phyloP scores from a whole-genome alignment of 768 basidiomycete genomes.

The Lanmaoa pseudosensibilis region DNA sequence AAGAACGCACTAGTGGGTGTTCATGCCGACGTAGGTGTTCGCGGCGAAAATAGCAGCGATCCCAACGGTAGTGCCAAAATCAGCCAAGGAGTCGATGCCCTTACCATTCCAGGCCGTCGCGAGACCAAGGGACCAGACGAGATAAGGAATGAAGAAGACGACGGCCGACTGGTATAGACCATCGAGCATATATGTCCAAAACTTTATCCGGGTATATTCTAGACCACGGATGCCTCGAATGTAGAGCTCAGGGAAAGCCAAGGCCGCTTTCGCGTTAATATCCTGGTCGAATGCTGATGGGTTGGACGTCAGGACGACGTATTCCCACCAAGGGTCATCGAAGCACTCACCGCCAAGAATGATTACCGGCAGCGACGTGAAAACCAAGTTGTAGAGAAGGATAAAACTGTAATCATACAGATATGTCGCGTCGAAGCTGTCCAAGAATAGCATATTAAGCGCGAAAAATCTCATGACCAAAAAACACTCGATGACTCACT shows the following conservation, averaged over 20 bases:
- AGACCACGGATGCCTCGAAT: conserved; percentile 89
- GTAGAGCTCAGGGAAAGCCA: conserved; percentile 96
- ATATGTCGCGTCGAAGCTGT: conserved; percentile 91
- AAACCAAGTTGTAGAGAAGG: conserved; percentile 85
- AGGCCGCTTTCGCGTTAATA: conserved; percentile 81
- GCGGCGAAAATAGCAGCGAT: conserved; percentile 86
- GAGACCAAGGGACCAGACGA: conserved; percentile 64
- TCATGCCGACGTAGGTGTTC: conserved; percentile 87
- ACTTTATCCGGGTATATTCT: conserved; percentile 88
- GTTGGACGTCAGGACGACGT: conserved; percentile 7
- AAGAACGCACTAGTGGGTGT: conserved; percentile 79
- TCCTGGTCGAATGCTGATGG: conserved; percentile 86
- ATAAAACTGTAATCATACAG: conserved; percentile 95
- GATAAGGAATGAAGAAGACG: conserved; percentile 84
- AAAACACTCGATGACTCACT: conserved; percentile 41
- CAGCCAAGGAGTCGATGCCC: conserved; percentile 75
- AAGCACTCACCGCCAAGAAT: conserved; percentile 72
- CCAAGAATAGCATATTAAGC: conserved; percentile 18
- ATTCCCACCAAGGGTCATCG: neutral
- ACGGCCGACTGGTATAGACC: conserved; percentile 90
- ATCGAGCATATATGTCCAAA: conserved; percentile 95
- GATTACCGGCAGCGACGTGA: conserved; percentile 92
- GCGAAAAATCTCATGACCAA: neutral
- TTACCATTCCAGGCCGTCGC: conserved; percentile 76
- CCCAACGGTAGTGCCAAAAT: conserved; percentile 91